These are phyloP conservation scores for Leishmania mexicana DNA, from an alignment of 208 protist genomes.

Conservation along the genomic window DNA sequence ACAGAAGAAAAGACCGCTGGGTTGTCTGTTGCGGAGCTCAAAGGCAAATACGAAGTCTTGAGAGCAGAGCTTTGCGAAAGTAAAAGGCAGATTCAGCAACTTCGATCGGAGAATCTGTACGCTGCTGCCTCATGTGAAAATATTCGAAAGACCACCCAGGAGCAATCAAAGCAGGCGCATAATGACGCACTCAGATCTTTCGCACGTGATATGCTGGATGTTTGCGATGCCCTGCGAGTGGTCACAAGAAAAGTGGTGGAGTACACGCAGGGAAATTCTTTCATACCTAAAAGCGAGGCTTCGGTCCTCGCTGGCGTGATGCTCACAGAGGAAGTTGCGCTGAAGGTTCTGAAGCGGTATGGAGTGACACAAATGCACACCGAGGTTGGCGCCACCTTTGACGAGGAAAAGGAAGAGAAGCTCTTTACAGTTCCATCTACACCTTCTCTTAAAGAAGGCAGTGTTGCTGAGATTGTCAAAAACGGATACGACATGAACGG, in stretches of 20 bases:
- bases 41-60: conserved; percentile 25
- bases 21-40: conserved; percentile 1
- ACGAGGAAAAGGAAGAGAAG: conserved; percentile 41
- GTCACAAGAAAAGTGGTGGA: conserved; percentile 29
- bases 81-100: conserved; percentile 32
- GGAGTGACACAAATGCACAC: conserved; percentile 43
- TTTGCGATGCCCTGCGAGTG: conserved; percentile 57
- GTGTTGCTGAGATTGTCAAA: conserved; percentile 64
- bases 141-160: conserved; percentile 35
- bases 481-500: conserved; percentile 50
- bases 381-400: conserved; percentile 38
- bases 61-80: conserved; percentile 22
- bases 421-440: conserved; percentile 49
- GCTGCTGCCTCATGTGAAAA: conserved; percentile 65
- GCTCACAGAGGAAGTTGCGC: conserved; percentile 55
- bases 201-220: conserved; percentile 62
- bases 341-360: conserved; percentile 46
- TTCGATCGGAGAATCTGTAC: conserved; percentile 55
- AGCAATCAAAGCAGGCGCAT: conserved; percentile 39
- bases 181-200: conserved; percentile 39
- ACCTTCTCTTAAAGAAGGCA: conserved; percentile 23
- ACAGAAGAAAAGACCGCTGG: background rate
- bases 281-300: conserved; percentile 16
- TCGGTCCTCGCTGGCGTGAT: conserved; percentile 44
- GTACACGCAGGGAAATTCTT: conserved; percentile 15